These are phyloP conservation scores for Aspergillus wentii DNA, from an alignment of 495 filamentous ascomycete species.

Conservation along the genomic window DNA sequence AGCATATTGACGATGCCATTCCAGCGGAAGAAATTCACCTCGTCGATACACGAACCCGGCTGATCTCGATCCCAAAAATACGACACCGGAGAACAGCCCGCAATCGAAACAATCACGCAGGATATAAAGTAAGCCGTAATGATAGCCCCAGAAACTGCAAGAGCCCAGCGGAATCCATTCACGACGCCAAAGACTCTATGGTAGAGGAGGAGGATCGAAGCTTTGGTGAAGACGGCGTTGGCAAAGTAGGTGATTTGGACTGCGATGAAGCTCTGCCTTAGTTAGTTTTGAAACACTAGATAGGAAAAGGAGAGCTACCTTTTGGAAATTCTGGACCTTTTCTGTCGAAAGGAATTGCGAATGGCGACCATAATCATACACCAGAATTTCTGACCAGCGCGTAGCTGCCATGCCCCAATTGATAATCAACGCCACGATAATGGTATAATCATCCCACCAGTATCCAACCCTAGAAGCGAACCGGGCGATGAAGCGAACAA, in stretches of 20 bases:
- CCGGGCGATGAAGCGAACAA: constrained; percentile 22
- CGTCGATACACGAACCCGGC: constrained; percentile 31
- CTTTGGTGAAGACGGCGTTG: constrained; percentile 22
- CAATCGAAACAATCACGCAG: constrained; percentile 12
- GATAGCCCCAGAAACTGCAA: constrained; percentile 26
- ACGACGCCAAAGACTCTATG: constrained; percentile 37
- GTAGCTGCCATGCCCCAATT: constrained; percentile 20
- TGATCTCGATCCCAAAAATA: constrained; percentile 18
- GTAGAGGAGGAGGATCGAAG: constrained; percentile 37
- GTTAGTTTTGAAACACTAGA: background rate
- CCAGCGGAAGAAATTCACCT: constrained; percentile 36
- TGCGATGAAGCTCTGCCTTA: constrained; percentile 19
- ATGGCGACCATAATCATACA: constrained; percentile 13
- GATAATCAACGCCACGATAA: constrained; percentile 23
- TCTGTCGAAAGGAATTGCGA: constrained; percentile 6
- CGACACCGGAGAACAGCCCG: constrained; percentile 17
- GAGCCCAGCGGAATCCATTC: constrained; percentile 26
- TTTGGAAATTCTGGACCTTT: constrained; percentile 12
- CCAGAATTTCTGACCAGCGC: constrained; percentile 16
- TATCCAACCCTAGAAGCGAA: constrained; percentile 18
- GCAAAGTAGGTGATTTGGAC: constrained; percentile 21
- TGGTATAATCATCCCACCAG: constrained; percentile 38
- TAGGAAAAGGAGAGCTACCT: constrained; percentile 11
- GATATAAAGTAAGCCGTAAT: constrained; percentile 34
- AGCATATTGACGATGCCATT: constrained; percentile 43